phyloP scores from a whole-genome alignment of 1,284 basidiomycete species.

The Schizophyllum commune region DNA sequence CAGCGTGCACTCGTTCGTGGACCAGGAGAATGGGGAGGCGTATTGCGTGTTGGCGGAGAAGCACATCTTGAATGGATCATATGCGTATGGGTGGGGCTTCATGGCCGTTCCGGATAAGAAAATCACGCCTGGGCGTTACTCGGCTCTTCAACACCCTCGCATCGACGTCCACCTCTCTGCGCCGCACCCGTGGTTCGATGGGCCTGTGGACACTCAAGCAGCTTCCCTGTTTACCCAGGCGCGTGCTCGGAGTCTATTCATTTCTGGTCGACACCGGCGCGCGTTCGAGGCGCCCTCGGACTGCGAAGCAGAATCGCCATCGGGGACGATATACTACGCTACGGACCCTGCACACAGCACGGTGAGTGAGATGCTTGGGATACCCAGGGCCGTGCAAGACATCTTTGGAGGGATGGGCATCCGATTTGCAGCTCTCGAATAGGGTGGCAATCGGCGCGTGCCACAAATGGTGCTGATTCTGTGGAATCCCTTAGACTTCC shows the following conservation, averaged over 20 bases:
- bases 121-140: neutral
- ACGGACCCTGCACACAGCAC: conserved; percentile 38
- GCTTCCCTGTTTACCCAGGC: conserved; percentile 27
- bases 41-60: conserved; percentile 32
- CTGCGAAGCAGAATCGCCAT: conserved; percentile 15
- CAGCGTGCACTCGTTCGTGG: conserved; percentile 18
- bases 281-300: conserved; percentile 21
- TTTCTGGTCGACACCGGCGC: conserved; percentile 29
- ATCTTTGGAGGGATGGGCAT: no score
- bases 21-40: conserved; percentile 7
- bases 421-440: no score
- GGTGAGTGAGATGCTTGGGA: conserved; percentile 15
- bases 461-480: no score
- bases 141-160: conserved; percentile 4
- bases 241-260: conserved; percentile 29
- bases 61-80: conserved; percentile 13
- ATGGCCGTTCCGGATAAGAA: neutral
- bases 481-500: no score
- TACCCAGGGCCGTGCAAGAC: no score
- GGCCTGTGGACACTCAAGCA: conserved; percentile 29
- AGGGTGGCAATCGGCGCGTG: no score
- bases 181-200: conserved; percentile 33
- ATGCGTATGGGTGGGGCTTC: conserved; percentile 33
- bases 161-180: conserved; percentile 31
- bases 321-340: conserved; percentile 22